These are phyloP conservation scores for Lactarius hengduanensis DNA, from an alignment of 768 basidiomycete species.

Conservation along the genomic window DNA sequence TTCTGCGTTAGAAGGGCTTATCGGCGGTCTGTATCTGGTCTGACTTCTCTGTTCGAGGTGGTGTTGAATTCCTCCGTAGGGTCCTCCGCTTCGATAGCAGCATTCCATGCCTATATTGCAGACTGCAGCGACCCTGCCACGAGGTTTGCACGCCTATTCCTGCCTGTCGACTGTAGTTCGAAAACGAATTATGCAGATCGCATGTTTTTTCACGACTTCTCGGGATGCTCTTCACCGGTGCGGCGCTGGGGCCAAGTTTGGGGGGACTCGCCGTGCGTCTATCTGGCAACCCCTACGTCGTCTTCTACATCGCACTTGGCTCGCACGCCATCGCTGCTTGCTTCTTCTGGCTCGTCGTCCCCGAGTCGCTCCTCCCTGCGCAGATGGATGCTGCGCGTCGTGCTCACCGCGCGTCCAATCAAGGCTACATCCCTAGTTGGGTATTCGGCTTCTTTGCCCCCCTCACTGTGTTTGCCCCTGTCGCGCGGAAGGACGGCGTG, in stretches of 20 bases:
- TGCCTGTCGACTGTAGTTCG: conserved; percentile 9
- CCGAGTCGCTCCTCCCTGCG: conserved; percentile 67
- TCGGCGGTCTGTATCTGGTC: conserved; percentile 57
- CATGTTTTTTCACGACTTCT: conserved; percentile 60
- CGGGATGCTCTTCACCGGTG: conserved; percentile 72
- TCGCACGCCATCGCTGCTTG: conserved; percentile 51
- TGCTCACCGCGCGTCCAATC: conserved; percentile 20
- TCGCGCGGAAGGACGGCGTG: conserved; percentile 28
- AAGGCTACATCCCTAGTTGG: conserved; percentile 40
- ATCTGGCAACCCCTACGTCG: conserved; percentile 54
- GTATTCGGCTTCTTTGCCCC: conserved; percentile 68
- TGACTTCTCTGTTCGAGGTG: background rate
- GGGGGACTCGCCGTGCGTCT: conserved; percentile 62
- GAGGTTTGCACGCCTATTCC: conserved; percentile 4
- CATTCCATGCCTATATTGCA: conserved; percentile 63
- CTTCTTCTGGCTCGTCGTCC: conserved; percentile 59
- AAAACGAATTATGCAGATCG: conserved; percentile 43
- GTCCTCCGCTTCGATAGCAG: conserved; percentile 47
- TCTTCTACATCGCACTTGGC: conserved; percentile 65
- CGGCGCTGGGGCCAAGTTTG: conserved; percentile 72
- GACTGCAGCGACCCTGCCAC: conserved; percentile 58
- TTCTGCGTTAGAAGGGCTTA: conserved; percentile 60
- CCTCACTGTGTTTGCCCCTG: conserved; percentile 61
- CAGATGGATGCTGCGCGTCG: conserved; percentile 35
- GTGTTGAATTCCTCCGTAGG: conserved; percentile 35